These are phyloP conservation scores for Oxyria digyna DNA, from an alignment of 148 eudicot species.

Conservation along the genomic window DNA sequence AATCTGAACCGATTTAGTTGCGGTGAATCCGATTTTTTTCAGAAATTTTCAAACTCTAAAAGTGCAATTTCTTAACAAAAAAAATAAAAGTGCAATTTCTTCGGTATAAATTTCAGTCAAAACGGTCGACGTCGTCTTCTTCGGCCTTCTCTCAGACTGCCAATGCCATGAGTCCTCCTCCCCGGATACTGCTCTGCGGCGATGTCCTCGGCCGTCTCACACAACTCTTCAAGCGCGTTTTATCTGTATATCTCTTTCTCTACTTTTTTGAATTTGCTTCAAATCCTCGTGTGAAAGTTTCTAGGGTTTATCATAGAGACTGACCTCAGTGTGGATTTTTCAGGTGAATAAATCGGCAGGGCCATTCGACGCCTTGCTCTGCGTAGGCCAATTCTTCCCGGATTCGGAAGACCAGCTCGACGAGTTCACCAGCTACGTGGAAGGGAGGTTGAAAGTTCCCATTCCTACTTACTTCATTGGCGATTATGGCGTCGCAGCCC, in stretches of 20 bases:
- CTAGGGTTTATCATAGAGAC: not conserved
- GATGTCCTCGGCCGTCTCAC: constrained; percentile 80
- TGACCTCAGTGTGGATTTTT: not conserved
- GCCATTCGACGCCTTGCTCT: constrained; percentile 76
- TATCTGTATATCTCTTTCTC: constrained; percentile 34
- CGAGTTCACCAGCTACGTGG: constrained; percentile 60
- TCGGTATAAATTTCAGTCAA: not conserved
- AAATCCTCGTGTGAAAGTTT: not conserved
- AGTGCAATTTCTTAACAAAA: too few relatives aligned
- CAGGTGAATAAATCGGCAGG: constrained; percentile 98
- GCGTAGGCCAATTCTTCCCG: constrained; percentile 97
- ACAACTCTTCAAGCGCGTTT: constrained; percentile 76
- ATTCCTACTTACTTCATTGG: constrained; percentile 81
- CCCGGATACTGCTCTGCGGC: constrained; percentile 76
- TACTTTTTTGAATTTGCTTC: not conserved
- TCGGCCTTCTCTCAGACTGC: constrained; percentile 4
- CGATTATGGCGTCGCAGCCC: constrained; percentile 64
- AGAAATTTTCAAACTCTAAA: too few relatives aligned
- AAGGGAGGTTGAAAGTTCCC: constrained; percentile 52
- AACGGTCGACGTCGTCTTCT: not conserved
- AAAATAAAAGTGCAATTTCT: too few relatives aligned
- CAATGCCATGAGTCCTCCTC: constrained; percentile 45
- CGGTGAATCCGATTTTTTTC: too few relatives aligned
- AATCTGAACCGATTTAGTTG: too few relatives aligned
- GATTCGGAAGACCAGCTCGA: constrained; percentile 47